Conservation (phyloP, 192 early-diverging fungal species). For the Diversispora eburnea region DNA sequence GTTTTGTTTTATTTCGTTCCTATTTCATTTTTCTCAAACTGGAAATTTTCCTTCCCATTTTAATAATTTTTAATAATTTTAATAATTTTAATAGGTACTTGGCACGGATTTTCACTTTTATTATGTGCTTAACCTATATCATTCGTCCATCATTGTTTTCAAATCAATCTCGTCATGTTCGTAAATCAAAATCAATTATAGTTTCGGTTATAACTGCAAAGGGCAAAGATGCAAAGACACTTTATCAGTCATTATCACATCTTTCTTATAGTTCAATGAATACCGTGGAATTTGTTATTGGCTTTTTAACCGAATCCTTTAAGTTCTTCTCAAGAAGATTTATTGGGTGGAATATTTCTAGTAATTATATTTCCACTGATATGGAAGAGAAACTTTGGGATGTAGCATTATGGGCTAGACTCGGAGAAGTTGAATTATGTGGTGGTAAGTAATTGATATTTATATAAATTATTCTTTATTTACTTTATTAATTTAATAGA, state of each 20-base stretch:
- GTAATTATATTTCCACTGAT: not conserved
- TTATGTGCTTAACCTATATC: conserved; percentile 24
- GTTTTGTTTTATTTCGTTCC: not conserved
- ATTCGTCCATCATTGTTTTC: conserved; percentile 22
- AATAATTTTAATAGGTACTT: conserved; percentile 18
- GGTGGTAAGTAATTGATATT: conserved; percentile 13
- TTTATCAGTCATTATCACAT: conserved; percentile 13
- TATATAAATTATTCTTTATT: not conserved
- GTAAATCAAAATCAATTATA: conserved; percentile 7
- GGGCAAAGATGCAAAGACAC: conserved; percentile 13
- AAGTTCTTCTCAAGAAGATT: conserved; percentile 10
- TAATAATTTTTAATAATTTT: no score
- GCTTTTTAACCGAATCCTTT: conserved; percentile 15
- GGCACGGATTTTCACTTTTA: conserved; percentile 10
- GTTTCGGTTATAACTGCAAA: conserved; percentile 4
- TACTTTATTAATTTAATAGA: not conserved
- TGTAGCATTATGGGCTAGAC: conserved; percentile 9
- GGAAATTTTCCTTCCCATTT: not conserved
- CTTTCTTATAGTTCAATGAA: not conserved
- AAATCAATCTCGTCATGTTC: conserved; percentile 2
- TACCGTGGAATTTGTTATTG: conserved; percentile 4
- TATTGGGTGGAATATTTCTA: conserved; percentile 20
- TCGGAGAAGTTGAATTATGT: conserved; percentile 26
- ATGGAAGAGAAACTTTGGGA: conserved; percentile 6
- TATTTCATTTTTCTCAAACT: not conserved